Percentiles rank a stretch among this genome's conserved stretches.
These are phyloP conservation scores for Pythium utonaiense DNA, from an alignment of 352 stramenopile genomes.

Conservation along the genomic window DNA sequence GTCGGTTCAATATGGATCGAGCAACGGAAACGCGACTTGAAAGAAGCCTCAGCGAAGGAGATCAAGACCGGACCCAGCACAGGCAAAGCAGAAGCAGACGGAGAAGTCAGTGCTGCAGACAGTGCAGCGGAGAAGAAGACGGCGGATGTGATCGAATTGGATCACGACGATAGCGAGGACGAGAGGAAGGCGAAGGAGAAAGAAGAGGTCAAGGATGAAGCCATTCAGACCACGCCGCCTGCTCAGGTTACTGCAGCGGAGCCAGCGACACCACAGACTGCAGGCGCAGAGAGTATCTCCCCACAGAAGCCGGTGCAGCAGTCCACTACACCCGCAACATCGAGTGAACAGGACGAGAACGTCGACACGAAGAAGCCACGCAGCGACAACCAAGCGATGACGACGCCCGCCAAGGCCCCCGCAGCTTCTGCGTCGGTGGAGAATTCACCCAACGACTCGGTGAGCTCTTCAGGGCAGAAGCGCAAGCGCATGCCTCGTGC, in stretches of 20 bases:
- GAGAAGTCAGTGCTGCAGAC: neutral
- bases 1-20: conserved; percentile 2
- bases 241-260: neutral
- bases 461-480: conserved; percentile 13
- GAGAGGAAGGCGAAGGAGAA: neutral
- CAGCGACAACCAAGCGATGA: neutral
- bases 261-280: neutral
- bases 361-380: neutral
- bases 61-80: neutral
- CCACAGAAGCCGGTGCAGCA: neutral
- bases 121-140: neutral
- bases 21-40: neutral
- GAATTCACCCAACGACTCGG: neutral
- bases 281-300: neutral
- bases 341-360: neutral
- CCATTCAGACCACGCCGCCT: neutral
- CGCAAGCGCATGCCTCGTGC: conserved; percentile 32
- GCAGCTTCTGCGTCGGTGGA: neutral
- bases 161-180: conserved; percentile 9
- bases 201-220: neutral
- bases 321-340: neutral
- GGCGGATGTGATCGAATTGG: conserved; percentile 14
- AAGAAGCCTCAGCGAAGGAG: neutral
- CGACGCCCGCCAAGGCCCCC: neutral
- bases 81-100: neutral